phyloP scores from a whole-genome alignment of 2,329 filamentous ascomycete species.

The Sclerotinia borealis region DNA sequence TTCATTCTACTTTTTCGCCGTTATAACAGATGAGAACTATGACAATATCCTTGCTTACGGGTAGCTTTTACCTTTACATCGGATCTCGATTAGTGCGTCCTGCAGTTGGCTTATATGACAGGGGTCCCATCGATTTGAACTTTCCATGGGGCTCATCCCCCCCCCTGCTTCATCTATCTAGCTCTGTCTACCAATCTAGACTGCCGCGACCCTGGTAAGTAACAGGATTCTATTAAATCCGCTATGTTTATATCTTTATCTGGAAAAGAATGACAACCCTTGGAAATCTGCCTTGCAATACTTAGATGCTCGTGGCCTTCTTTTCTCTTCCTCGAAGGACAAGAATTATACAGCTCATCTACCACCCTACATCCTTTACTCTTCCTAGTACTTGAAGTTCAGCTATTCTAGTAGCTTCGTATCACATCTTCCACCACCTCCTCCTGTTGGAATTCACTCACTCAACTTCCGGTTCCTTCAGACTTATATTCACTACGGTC shows the following conservation, averaged over 20 bases:
- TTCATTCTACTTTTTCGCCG: neutral
- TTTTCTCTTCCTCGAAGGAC: constrained; percentile 1
- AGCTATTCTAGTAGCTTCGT: constrained; percentile 8
- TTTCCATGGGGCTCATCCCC: constrained; percentile 2
- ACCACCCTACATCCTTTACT: constrained; percentile 9
- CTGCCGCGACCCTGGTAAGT: constrained; percentile 10
- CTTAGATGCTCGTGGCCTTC: constrained; percentile 9
- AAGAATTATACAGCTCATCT: constrained; percentile 1
- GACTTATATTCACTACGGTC: neutral
- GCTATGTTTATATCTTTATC: constrained; percentile 12
- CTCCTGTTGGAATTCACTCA: neutral
- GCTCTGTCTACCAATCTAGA: neutral
- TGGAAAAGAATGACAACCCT: constrained; percentile 5
- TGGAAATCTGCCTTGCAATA: constrained; percentile 12
- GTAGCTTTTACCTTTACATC: constrained; percentile 4
- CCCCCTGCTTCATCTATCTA: neutral
- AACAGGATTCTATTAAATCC: constrained; percentile 1
- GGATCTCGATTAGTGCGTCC: constrained; percentile 11
- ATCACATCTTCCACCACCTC: neutral
- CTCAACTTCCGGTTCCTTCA: constrained; percentile 4
- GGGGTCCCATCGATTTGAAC: constrained; percentile 3
- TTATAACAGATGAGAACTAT: neutral
- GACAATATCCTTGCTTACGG: neutral
- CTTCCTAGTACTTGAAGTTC: neutral
- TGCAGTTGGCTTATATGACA: constrained; percentile 11